Percentiles rank a stretch among this genome's conserved stretches.
These are phyloP conservation scores for Trifolium subterraneum DNA, from an alignment of 306 rosid genomes.

Conservation along the genomic window DNA sequence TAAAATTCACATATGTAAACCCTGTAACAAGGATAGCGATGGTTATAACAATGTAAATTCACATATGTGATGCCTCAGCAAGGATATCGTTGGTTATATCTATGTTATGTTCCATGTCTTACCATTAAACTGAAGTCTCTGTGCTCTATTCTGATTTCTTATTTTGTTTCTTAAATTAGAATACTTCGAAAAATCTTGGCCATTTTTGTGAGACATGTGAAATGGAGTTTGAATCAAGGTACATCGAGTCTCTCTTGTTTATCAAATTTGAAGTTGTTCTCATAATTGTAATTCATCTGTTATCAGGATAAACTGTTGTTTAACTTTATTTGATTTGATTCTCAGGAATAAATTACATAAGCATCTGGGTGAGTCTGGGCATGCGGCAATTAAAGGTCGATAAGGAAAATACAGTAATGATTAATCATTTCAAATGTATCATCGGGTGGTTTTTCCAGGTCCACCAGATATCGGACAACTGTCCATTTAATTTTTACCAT, in stretches of 20 bases:
- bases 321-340: conserved; percentile 37
- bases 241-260: conserved; percentile 19
- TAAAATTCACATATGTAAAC: background rate
- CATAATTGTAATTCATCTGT: background rate
- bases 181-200: conserved; percentile 56
- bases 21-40: background rate
- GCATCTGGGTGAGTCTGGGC: conserved; percentile 89
- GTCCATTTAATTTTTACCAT: conserved; percentile 45
- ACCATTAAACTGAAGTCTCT: conserved; percentile 20
- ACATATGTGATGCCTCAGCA: background rate
- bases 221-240: conserved; percentile 92
- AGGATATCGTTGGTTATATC: background rate
- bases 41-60: background rate
- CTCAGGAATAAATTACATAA: conserved; percentile 76
- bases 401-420: conserved; percentile 39
- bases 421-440: conserved; percentile 2
- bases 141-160: conserved; percentile 34
- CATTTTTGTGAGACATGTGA: conserved; percentile 74
- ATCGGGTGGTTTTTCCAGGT: background rate
- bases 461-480: conserved; percentile 1
- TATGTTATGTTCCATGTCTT: conserved; percentile 20
- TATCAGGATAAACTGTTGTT: background rate
- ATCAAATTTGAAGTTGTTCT: background rate
- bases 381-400: conserved; percentile 64
- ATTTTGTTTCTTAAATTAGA: conserved; percentile 50